Base-by-base conservation (phyloP, 331 rosid genomes). In the Rhamnella rubrinervis region DNA sequence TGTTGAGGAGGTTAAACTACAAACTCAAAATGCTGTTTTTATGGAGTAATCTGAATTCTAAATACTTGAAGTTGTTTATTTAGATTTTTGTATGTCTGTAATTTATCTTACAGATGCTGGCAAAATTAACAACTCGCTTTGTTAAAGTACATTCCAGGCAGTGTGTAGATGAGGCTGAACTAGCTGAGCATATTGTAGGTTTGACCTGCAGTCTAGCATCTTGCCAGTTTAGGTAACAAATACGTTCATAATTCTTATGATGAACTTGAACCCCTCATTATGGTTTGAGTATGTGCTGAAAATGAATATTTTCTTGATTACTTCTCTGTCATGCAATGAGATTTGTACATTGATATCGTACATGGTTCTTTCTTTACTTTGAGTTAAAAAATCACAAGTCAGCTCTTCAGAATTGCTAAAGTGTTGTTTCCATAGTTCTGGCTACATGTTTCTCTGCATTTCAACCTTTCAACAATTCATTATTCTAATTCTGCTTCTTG, bases 121-220 rank as follows among this genome's bases (percentile, higher is more conserved):
- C 97, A 51, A 87, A 88, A 59, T 71, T 90, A 71, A 75, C 88
- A 7, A 87, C 92, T 63, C 89, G 82, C 75, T 88, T 90, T 68
- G 35, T 57, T 63, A 88, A 82, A 80, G 90, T 88, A 63, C 96
- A 84, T 70, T 93, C 96, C 75, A 87, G 98, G 83, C 96, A 73
- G 80, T 90, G 98, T 70, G 80, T 82, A 55, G 98, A 93, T 63
- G 97, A 93, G 82, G 90, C 96, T 72, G 98, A 93, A 80, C 76
- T 90, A 68, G 97, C 98, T 59, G 98, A 93, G 61, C 97, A 90
- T 82, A 82, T 88, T 77, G 98, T 78, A 80, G 98, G 96, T 74
- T 82, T 93, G 88, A 93, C 97, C 11, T 65, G 81, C 80, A 88
- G 91, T 81, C 73, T 93, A 65, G 96, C 97, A 37, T 90, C 96